Conservation (phyloP, 176 grass and related monocot genomes). For the Raddia distichophylla region DNA sequence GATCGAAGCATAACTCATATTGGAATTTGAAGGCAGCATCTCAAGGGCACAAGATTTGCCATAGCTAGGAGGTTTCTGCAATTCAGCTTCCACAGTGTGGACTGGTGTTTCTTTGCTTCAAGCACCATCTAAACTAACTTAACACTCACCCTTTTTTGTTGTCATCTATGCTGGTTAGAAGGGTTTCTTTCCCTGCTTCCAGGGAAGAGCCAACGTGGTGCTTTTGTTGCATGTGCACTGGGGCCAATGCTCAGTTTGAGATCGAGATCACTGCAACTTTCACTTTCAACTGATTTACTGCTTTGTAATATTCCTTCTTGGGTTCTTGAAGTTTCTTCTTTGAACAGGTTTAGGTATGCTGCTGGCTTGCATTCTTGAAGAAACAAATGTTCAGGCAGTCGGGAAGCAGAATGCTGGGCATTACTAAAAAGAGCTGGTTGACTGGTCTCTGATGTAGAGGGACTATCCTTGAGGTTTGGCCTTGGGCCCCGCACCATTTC, state of each 20-base stretch:
- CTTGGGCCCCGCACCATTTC: constrained; percentile 42
- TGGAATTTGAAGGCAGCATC: constrained; percentile 32
- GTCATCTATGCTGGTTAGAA: constrained; percentile 49
- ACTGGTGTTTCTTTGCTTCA: constrained; percentile 21
- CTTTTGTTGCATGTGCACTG: constrained; percentile 49
- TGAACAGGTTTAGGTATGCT: constrained; percentile 47
- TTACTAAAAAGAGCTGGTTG: constrained; percentile 43
- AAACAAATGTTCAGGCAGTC: constrained; percentile 34
- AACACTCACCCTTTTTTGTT: constrained; percentile 31
- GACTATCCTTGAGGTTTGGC: constrained; percentile 45
- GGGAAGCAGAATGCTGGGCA: constrained; percentile 20
- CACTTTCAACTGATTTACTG: constrained; percentile 51
- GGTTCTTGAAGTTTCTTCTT: constrained; percentile 45
- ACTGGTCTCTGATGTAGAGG: constrained; percentile 55
- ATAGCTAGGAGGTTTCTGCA: constrained; percentile 25
- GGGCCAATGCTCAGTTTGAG: constrained; percentile 68
- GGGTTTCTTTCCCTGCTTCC: constrained; percentile 40
- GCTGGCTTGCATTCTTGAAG: constrained; percentile 46
- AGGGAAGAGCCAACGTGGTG: constrained; percentile 40
- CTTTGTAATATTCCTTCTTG: constrained; percentile 38
- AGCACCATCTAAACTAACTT: constrained; percentile 31
- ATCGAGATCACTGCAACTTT: constrained; percentile 58
- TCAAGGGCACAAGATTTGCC: background rate
- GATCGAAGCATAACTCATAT: constrained; percentile 15
- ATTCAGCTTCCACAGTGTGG: constrained; percentile 1